phyloP scores from a whole-genome alignment of 129 eudicot genomes.

The Saposhnikovia divaricata region DNA sequence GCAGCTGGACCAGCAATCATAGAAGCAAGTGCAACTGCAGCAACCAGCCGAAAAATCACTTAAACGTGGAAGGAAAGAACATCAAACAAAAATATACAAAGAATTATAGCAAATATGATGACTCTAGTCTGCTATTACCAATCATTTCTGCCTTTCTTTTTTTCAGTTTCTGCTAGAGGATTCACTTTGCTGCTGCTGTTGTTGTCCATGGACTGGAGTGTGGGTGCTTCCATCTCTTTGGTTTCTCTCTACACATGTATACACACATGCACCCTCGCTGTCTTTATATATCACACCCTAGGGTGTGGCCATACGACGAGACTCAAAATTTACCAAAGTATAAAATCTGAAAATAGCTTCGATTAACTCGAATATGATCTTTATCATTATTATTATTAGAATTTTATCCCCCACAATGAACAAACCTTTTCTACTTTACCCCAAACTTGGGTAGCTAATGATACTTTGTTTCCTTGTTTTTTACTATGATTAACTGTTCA shows the following conservation, averaged over 20 bases:
- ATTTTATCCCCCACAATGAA: background rate
- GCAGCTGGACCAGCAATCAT: conserved; percentile 50
- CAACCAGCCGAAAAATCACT: background rate
- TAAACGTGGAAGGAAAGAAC: no score
- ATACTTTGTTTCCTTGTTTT: background rate
- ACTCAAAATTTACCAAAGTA: background rate
- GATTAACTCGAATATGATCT: no score
- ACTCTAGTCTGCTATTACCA: conserved; percentile 25
- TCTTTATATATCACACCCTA: background rate
- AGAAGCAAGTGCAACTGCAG: conserved; percentile 70
- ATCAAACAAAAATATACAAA: background rate
- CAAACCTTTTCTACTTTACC: no score
- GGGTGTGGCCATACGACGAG: no score
- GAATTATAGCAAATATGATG: background rate
- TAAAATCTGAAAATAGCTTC: no score
- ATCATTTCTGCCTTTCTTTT: conserved; percentile 31
- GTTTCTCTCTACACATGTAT: background rate
- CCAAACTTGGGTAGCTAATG: no score
- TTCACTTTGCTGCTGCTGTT: background rate
- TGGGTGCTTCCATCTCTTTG: conserved; percentile 53
- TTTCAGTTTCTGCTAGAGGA: conserved; percentile 43
- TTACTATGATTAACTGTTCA: background rate
- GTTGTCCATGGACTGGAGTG: conserved; percentile 47
- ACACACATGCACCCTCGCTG: no score
- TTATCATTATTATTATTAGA: no score